Evolutionary conservation across 768 basidiomycete genomes (phyloP), one percentile per base, ranked within the genome.

Genomic region (Rhodosporidiobolus sp.): DNA sequence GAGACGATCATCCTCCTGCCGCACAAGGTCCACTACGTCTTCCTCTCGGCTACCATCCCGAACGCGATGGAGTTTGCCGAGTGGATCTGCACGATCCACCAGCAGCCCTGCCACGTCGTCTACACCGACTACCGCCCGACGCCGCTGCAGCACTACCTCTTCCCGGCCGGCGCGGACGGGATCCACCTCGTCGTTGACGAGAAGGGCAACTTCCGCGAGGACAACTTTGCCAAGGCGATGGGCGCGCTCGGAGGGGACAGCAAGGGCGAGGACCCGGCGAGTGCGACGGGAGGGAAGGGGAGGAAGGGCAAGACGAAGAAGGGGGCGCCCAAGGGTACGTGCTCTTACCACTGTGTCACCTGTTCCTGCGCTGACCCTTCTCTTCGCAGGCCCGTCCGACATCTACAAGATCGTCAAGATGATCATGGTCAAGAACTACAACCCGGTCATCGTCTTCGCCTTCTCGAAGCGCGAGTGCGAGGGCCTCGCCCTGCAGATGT

Each of bases 21-120:
- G 16, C 92, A 96, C 81, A 89, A 88, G 22, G 95, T 98, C 73
- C 93, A 90, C 82, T 95, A 96, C 80, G 95, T 99, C 70, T 99
- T 99, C 83, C 88, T 99, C 48, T 99, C 96, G 30, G 95, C 96
- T 72, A 99, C 96, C 24, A 98, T 99, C 64, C 96, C 96, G 55
- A 98, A 99, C 82, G 94, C 95, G 17, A 95, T 96, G 92, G 92
- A 99, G 80, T 99, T 99, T 77, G 93, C 95, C 35, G 92, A 97
- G 82, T 99, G 96, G 96, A 93, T 99, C 79, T 92, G 90, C 84
- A 91, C 92, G 80, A 92, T 90, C 1, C 96, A 98, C 79, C 90
- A 94, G 71, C 96, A 98, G 78, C 95, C 96, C 1, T 98, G 96
- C 81, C 96, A 99, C 79, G 92, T 99, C 80, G 94, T 99, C 52